A percentile compares a stretch with the other conserved stretches of the same genome.
phyloP scores from a whole-genome alignment of 192 early-diverging fungal genomes.

The Coemansia sp. region DNA sequence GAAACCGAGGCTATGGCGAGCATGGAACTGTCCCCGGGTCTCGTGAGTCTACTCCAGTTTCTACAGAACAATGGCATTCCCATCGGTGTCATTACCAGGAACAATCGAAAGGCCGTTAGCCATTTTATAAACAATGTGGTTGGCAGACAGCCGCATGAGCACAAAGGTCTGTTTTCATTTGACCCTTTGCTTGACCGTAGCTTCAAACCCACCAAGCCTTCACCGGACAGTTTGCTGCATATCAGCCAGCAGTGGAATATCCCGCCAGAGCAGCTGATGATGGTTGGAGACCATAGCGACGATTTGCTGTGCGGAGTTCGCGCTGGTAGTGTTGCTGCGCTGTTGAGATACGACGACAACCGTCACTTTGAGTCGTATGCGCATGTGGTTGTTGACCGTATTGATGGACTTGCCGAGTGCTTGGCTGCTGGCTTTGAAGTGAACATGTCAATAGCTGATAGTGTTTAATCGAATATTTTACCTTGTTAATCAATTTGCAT shows the following conservation, averaged over 20 bases:
- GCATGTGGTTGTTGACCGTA: slow-evolving; percentile 44
- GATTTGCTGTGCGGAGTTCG: slow-evolving; percentile 53
- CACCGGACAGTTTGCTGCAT: slow-evolving; percentile 43
- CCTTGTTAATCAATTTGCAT: not conserved
- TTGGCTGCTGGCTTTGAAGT: slow-evolving; percentile 36
- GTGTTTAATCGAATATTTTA: not conserved
- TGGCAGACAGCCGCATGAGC: slow-evolving; percentile 18
- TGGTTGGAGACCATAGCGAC: slow-evolving; percentile 58
- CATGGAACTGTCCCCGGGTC: slow-evolving; percentile 50
- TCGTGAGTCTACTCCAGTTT: slow-evolving; percentile 41
- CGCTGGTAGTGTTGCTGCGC: slow-evolving; percentile 46
- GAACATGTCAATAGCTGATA: slow-evolving; percentile 22
- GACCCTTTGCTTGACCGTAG: slow-evolving; percentile 50
- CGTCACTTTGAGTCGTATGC: slow-evolving; percentile 31
- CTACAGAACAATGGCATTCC: slow-evolving; percentile 34
- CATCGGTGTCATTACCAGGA: slow-evolving; percentile 54
- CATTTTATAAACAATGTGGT: slow-evolving; percentile 52
- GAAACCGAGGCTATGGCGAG: slow-evolving; percentile 43
- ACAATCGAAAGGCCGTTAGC: slow-evolving; percentile 41
- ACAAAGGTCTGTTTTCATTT: slow-evolving; percentile 40
- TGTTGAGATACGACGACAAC: slow-evolving; percentile 46
- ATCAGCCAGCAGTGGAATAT: slow-evolving; percentile 47
- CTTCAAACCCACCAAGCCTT: slow-evolving; percentile 53
- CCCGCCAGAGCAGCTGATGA: slow-evolving; percentile 48
- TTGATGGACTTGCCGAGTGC: slow-evolving; percentile 28